Evolutionary conservation across 352 stramenopile species (phyloP), one percentile per base, ranked within the genome.

Genomic region (Phytophthora brassicae): DNA sequence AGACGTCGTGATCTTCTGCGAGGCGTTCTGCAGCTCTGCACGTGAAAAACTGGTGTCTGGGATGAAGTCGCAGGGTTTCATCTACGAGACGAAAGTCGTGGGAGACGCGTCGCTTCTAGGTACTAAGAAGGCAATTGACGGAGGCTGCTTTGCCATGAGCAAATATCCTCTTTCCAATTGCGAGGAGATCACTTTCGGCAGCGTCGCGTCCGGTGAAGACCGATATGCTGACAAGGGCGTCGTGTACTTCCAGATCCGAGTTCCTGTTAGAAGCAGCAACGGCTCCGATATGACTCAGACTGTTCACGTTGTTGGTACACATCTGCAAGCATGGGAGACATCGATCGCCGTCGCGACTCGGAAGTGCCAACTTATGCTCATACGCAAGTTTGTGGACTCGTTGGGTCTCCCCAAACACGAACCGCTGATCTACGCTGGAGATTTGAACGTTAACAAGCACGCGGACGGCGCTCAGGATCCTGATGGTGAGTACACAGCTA

Each of bases 1-100:
- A 0, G 81, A 91, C 49, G 70, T 89, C 2, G 74, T 91, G 16
- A 62, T 91, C n/a, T 91, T 91, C 23, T 89, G 79, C 42, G 81
- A 91, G 43, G 79, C 79, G 7, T 91, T 91, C 54, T 84, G 78
- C 51, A 61, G 58, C 7, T 69, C 57, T 16, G 56, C 75, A 5
- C 74, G 77, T 0, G 73, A 79, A 24, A 58, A 79, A 5, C 61
- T 91, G n/a, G 60, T 84, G 9, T 65, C 71, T 6, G 78, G 78
- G 8, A 89, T 91, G 81, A 89, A 89, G 46, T 69, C 68, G 12
- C 69, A 84, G 9, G 81, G 81, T 0, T 89, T 84, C 35, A 56
- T 89, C 9, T 91, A 79, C 59, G 79, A 89, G 63, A 91, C 81
- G n/a, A 86, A 81, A 17, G 70, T 79, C 20, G 72, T 88, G 20